A percentile compares a stretch with the other conserved stretches of the same genome.
Evolutionary conservation across 2,329 filamentous ascomycete species (phyloP).

Genomic region (Hymenoscyphus occultus): DNA sequence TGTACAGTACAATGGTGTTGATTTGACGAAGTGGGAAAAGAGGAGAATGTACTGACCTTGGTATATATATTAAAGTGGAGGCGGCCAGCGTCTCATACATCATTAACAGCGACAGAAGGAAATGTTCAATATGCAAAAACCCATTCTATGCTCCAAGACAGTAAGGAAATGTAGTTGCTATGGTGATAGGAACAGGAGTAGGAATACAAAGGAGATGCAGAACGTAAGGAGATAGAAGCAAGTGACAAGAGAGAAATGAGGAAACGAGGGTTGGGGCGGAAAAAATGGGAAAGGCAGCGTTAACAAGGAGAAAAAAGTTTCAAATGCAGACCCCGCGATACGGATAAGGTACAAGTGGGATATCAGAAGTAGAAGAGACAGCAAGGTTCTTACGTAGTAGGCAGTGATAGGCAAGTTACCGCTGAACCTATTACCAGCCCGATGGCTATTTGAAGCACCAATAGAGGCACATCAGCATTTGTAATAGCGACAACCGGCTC

Average conservation of each 20-base stretch:
- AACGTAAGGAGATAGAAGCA: slow-evolving; percentile 10
- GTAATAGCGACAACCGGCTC: slow-evolving; percentile 5
- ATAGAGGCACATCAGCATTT: slow-evolving; percentile 10
- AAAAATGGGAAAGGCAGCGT: slow-evolving; percentile 11
- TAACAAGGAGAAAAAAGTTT: slow-evolving; percentile 17
- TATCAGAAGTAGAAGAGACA: background rate
- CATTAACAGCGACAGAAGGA: slow-evolving; percentile 29
- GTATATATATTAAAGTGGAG: slow-evolving; percentile 31
- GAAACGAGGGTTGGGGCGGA: slow-evolving; percentile 13
- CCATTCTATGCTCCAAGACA: slow-evolving; percentile 16
- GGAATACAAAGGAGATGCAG: slow-evolving; percentile 33
- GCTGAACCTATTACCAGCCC: slow-evolving; percentile 13
- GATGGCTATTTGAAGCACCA: slow-evolving; percentile 21
- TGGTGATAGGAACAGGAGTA: slow-evolving; percentile 25
- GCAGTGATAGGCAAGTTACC: slow-evolving; percentile 2
- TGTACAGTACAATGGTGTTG: background rate
- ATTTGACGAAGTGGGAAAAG: slow-evolving; percentile 2
- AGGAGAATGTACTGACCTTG: slow-evolving; percentile 30
- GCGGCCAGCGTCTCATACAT: slow-evolving; percentile 38
- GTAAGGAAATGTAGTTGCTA: slow-evolving; percentile 17
- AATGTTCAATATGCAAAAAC: slow-evolving; percentile 16
- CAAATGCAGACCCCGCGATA: slow-evolving; percentile 18
- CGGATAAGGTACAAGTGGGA: slow-evolving; percentile 1
- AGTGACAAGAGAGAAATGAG: slow-evolving; percentile 12
- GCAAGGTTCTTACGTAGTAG: background rate